phyloP scores from a whole-genome alignment of 495 filamentous ascomycete species.

The Jackrogersella minutella region DNA sequence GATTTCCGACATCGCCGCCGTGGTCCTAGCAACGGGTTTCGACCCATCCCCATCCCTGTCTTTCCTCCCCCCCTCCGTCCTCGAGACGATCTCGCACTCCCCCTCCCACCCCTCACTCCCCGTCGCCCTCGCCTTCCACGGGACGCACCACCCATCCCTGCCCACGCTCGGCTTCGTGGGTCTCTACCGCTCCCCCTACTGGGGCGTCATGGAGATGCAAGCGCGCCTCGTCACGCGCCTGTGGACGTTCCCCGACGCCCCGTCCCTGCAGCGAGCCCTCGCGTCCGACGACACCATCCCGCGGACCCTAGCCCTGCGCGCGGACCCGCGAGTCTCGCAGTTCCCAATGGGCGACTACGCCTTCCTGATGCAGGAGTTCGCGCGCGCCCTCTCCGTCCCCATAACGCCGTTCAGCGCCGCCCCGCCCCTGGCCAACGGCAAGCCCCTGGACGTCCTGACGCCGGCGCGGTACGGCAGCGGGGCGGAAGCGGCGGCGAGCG shows the following conservation, averaged over 20 bases:
- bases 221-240: conserved; percentile 67
- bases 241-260: conserved; percentile 46
- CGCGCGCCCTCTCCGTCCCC: conserved; percentile 59
- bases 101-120: conserved; percentile 66
- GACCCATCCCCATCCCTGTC: conserved; percentile 65
- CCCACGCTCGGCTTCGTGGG: conserved; percentile 81
- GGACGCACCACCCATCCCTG: conserved; percentile 65
- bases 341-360: conserved; percentile 86
- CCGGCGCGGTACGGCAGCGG: conserved; percentile 50
- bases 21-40: conserved; percentile 83
- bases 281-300: conserved; percentile 54
- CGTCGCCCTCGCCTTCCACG: conserved; percentile 71
- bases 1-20: conserved; percentile 66
- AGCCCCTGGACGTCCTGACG: conserved; percentile 56
- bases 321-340: conserved; percentile 61
- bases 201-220: conserved; percentile 89
- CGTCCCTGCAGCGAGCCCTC: conserved; percentile 42
- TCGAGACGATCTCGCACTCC: conserved; percentile 63
- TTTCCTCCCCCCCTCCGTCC: conserved; percentile 66
- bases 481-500: conserved; percentile 39
- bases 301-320: conserved; percentile 53
- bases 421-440: conserved; percentile 45
- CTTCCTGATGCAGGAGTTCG: conserved; percentile 77
- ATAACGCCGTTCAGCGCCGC: conserved; percentile 37
- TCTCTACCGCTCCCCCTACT: conserved; percentile 86